Evolutionary conservation across 2,329 filamentous ascomycete genomes (phyloP), one percentile per base, ranked within the genome.

Genomic region (Aureobasidium sp.): DNA sequence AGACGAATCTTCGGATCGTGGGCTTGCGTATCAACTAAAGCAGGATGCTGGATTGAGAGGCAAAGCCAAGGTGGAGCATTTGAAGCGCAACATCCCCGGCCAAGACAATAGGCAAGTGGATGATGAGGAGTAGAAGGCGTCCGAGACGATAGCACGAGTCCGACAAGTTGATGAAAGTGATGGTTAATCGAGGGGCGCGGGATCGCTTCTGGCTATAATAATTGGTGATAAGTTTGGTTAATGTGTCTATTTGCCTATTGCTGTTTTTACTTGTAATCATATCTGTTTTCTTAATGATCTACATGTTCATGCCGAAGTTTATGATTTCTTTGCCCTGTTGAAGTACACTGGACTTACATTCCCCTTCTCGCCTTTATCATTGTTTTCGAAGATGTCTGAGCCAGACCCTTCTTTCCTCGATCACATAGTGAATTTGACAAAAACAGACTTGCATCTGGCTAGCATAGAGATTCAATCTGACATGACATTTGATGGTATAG

Each of bases 11-110:
- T 48, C 34, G 2, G 34, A 15, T 1, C 34, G 23, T 23, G 61
- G 61, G 17, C 48, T 65, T 29, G 55, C 47, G 17, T 23, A 62
- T 41, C 58, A 60, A 47, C 27, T 65, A 20, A 61, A 57, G n/a
- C 41, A 61, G 2, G 64, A 65, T 52, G 52, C 50, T 1, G 52
- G 61, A 6, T 50, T 63, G 29, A 60, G 44, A 42, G 59, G 58
- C 1, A 63, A 63, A 47, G 55, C 48, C 13, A 34, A 47, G 23
- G 20, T 62, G 9, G 48, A 51, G 9, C 50, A 63, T 23, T 57
- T 44, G 39, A 63, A 63, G 55, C 34, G 34, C 6, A 37, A 62
- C 1, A 60, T 51, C 7, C 26, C 51, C 2, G 34, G 34, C 5
- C 46, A 34, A 3, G 36, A 34, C 3, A 9, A 9, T n/a, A 55